Evolutionary conservation across 139 green algal genomes (phyloP), one percentile per base, ranked within the genome.

Genomic region (Micractinium sp.): DNA sequence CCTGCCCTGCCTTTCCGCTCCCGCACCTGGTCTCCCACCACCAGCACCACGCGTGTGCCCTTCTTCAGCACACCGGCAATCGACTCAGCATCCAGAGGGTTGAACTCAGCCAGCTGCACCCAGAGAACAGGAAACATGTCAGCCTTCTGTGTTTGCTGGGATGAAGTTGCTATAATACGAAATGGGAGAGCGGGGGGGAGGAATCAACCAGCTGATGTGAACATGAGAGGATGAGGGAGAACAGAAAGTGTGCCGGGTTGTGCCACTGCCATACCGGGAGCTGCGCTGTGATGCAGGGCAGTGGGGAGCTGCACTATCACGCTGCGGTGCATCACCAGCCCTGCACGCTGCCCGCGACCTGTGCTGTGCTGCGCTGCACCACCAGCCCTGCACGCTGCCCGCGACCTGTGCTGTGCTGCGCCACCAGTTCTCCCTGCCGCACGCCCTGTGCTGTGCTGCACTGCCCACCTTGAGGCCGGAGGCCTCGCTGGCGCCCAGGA

Each of bases 1-100:
- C n/a, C 33, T 22, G 74, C 74, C 20, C 74, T 25, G n/a, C 74
- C 20, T 13, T 80, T 13, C 31, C 33, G 27, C 79, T 53, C 15
- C 16, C 69, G 31, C 41, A 82, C 85, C 71, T 82, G 85, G 85
- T 88, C 85, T 0, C 85, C 85, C 71, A 88, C 71, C n/a, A 88
- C 85, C 71, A 88, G 85, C 71, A 88, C 85, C 2, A 88, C 71
- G 71, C 85, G 85, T 18, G 33, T 53, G 85, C 85, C 41, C 12
- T 36, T 63, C 63, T 78, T 78, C 39, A 88, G 39, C 35, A 78
- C 85, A 3, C 19, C 14, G 31, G 39, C 85, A 25, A 88, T 53
- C 36, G 31, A n/a, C 18, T 88, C 71, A 4, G 71, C 71, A 27
- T 88, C 71, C 41, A 81, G 85, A 16, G 85, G 71, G 85, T 88